Evolutionary conservation across 768 basidiomycete genomes (phyloP), one percentile per base, ranked within the genome.

Genomic region (Macrocybe gigantea): DNA sequence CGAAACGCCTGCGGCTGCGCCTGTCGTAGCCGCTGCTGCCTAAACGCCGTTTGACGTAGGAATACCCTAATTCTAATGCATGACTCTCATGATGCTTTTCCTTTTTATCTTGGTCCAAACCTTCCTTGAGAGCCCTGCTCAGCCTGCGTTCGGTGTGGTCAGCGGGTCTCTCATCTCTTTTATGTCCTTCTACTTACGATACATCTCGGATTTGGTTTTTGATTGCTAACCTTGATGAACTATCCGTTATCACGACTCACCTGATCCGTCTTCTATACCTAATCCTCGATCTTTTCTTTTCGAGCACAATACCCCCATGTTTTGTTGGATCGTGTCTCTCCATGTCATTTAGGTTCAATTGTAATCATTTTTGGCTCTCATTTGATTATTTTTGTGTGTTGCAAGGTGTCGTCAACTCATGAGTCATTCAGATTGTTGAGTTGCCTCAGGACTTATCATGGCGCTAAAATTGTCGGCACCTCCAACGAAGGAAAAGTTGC

Each of bases 11-110:
- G 73, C 76, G 41, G 74, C 77, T 40, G 64, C 82, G 34, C 79
- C 86, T 44, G 80, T 83, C 50, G 85, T 92, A 50, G 81, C 85
- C 50, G 88, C 90, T 42, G 71, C 90, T 35, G 89, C 90, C 73
- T 93, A 80, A 82, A 63, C 53, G 39, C 44, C 41, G 29, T 22
- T 42, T 56, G 41, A 38, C 40, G 49, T 38, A 47, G 52, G 49
- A 50, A 48, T 59, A 53, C 45, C 53, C 53, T 63, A 52, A 61
- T 57, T 55, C 53, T 63, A 65, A 60, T 67, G 73, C 68, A 79
- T 64, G 78, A 77, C 72, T 61, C 48, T 73, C 56, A 73, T 62
- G 68, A 68, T 55, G 52, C 50, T 51, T 54, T 58, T 55, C 55
- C 53, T 46, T 54, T 46, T 39, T 61, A 65, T 57, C 58, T 57